Percentiles rank a stretch among this genome's conserved stretches.
These are phyloP conservation scores for Daldinia eschscholtzii DNA, from an alignment of 2,329 filamentous ascomycete genomes.

Conservation along the genomic window DNA sequence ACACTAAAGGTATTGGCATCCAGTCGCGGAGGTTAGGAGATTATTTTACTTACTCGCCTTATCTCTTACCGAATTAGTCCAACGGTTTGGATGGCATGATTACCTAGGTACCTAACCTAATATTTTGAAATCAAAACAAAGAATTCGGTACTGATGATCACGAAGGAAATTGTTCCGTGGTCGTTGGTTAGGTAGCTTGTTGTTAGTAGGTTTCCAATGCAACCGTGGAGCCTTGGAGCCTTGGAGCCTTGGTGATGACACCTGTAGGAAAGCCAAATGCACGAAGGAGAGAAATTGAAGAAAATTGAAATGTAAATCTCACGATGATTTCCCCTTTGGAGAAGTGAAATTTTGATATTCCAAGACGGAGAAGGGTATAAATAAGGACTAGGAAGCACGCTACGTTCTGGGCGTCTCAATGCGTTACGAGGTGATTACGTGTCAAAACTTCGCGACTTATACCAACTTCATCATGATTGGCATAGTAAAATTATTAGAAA, in stretches of 20 bases:
- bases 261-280: neutral
- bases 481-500: neutral
- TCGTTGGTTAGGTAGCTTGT: neutral
- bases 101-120: too few relatives aligned
- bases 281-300: neutral
- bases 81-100: too few relatives aligned
- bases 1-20: neutral
- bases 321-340: neutral
- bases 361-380: slow-evolving; percentile 2
- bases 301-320: neutral
- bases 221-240: neutral
- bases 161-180: neutral
- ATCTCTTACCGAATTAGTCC: neutral
- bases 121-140: neutral
- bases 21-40: neutral
- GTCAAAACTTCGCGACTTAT: slow-evolving; percentile 6
- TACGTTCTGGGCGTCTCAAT: slow-evolving; percentile 4
- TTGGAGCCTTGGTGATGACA: neutral
- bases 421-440: neutral
- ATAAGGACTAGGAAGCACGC: slow-evolving; percentile 5
- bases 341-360: neutral
- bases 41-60: neutral
- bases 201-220: neutral
- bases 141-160: neutral
- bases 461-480: neutral